Conservation (phyloP, 2,329 filamentous ascomycete genomes). For the Botrytis sinoallii region DNA sequence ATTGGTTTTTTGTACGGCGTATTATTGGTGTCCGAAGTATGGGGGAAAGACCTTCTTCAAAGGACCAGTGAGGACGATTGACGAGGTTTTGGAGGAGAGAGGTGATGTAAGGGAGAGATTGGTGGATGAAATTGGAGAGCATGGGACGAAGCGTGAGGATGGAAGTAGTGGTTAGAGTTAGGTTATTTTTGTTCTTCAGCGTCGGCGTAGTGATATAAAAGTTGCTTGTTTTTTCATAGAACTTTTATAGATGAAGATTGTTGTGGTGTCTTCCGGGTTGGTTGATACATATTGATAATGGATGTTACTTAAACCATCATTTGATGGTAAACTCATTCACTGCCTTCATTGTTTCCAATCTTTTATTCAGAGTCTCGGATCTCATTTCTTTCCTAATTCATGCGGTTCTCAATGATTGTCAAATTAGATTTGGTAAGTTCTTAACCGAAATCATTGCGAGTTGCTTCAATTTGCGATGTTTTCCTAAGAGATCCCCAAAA, state of each 20-base stretch:
- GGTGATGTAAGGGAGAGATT: not conserved
- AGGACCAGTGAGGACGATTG: constrained; percentile 34
- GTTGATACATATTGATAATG: not conserved
- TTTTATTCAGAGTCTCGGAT: not conserved
- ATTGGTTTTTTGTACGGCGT: constrained; percentile 35
- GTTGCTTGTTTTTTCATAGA: not conserved
- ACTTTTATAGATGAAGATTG: not conserved
- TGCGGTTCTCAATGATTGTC: no score
- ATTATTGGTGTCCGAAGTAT: constrained; percentile 34
- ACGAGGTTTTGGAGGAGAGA: constrained; percentile 29
- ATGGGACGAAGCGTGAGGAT: not conserved
- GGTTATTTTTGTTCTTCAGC: not conserved
- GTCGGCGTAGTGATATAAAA: not conserved
- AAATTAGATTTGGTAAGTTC: no score
- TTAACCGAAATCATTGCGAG: no score
- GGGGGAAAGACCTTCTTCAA: constrained; percentile 38
- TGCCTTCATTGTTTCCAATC: not conserved
- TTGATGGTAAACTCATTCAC: not conserved
- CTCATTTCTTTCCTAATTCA: not conserved
- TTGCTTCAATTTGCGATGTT: no score
- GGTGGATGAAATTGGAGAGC: not conserved
- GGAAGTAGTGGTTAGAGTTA: not conserved
- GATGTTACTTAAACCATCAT: not conserved
- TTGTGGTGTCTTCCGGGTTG: not conserved
- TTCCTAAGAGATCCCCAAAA: no score